These are phyloP conservation scores for Boletus sp. DNA, from an alignment of 768 basidiomycete genomes.

Conservation along the genomic window DNA sequence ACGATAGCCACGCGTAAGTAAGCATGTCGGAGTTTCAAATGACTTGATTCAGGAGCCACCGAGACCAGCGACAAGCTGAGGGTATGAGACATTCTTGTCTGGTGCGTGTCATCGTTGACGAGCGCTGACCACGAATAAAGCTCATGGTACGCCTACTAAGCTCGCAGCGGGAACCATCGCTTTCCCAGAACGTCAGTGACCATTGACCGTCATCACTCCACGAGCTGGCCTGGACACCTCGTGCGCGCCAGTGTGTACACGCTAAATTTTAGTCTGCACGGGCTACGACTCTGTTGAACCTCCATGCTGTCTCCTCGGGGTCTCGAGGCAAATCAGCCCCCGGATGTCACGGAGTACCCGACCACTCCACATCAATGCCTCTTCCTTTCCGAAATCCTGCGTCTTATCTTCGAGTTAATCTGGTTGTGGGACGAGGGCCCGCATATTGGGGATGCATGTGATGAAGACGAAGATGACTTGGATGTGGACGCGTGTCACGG, in stretches of 20 bases:
- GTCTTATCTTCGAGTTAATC: neutral
- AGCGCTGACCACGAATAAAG: neutral
- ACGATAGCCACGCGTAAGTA: constrained; percentile 10
- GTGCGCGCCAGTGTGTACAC: neutral
- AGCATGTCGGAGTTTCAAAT: constrained; percentile 22
- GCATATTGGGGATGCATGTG: neutral
- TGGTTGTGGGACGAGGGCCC: neutral
- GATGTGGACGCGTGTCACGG: neutral
- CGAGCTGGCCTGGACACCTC: neutral
- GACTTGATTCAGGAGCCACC: neutral
- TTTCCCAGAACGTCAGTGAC: neutral
- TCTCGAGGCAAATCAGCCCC: neutral
- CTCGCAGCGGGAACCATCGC: neutral
- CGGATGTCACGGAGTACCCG: neutral
- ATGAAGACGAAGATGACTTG: neutral
- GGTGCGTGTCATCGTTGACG: neutral
- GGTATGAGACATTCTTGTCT: neutral
- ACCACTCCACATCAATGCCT: neutral
- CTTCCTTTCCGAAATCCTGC: neutral
- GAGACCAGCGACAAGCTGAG: neutral
- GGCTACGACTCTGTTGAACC: neutral
- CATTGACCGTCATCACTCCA: neutral
- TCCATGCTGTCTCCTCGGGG: neutral
- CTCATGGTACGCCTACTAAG: neutral
- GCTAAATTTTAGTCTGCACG: neutral